Base-by-base conservation (phyloP, 2,329 filamentous ascomycete species). In the Cladobotryum protrusum region DNA sequence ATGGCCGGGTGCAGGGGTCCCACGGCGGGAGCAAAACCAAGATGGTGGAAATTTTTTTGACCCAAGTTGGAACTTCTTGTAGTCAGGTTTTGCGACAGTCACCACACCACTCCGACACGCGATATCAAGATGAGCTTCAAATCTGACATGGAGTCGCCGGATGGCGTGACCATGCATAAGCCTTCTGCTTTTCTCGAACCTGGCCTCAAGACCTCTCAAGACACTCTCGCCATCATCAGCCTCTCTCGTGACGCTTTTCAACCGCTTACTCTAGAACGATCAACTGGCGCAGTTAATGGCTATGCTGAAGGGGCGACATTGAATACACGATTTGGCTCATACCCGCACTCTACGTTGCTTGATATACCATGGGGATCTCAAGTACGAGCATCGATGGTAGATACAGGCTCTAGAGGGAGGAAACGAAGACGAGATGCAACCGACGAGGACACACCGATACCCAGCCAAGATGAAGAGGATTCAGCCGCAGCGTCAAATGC, bases 301-400 rank as follows among this genome's bases (percentile, higher is more conserved):
- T 90, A 90, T 60, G 79, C 80, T 29, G 86, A 90, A 63, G 87
- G 87, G 34, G 84, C 83, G 43, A 86, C 89, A 2, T 82, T 91
- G 48, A 97, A 96, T 70, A 99, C 92, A 1, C 84, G 91, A 41
- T 99, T 96, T 62, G 93, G 93, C 44, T 96, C 91, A 0, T 92
- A 90, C 53, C 87, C 88, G 0, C 88, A 92, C 64, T 86, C 80
- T 11, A 91, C 87, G 0, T 70, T 92, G 42, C 78, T 96, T 49
- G 76, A 82, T 5, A 75, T 90, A 48, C 86, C 88, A 39, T 97
- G 92, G 92, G 93, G 93, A 24, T 89, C 87, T 6, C 93, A 97
- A 65, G 84, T 97, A 18, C 79, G 89, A 43, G 93, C 93, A 7
- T 96, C 90, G 2, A 82, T 85, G 32, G 90, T 96, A 50, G 89